These are phyloP conservation scores for Aureobasidium leucospermi DNA, from an alignment of 2,329 filamentous ascomycete species.

Conservation along the genomic window DNA sequence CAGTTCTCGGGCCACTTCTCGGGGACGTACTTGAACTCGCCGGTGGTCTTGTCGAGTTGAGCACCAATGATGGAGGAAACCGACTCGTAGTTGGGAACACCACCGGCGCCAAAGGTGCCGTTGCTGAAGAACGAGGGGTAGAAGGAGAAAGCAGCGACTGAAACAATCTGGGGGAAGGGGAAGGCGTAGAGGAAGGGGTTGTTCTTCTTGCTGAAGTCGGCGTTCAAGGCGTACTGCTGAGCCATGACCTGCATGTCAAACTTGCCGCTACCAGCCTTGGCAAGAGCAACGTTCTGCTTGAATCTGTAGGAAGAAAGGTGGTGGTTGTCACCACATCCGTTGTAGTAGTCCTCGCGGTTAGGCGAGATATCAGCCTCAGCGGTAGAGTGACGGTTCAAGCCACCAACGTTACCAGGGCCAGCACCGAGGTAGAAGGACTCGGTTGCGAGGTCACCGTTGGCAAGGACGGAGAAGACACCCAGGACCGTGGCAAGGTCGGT, in stretches of 20 bases:
- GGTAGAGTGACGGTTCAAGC: constrained; percentile 26
- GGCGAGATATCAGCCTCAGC: constrained; percentile 25
- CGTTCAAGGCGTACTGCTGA: constrained; percentile 18
- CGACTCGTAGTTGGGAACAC: constrained; percentile 29
- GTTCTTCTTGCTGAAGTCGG: constrained; percentile 19
- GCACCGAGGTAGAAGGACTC: constrained; percentile 24
- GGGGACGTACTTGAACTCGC: constrained; percentile 24
- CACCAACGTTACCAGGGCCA: constrained; percentile 20
- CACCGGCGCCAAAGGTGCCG: constrained; percentile 29
- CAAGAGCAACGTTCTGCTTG: constrained; percentile 25
- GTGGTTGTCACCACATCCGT: constrained; percentile 28
- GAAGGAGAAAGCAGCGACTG: constrained; percentile 24
- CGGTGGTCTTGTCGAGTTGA: constrained; percentile 20
- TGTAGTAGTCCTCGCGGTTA: constrained; percentile 30
- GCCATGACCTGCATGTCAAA: constrained; percentile 24
- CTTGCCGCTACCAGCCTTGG: constrained; percentile 18
- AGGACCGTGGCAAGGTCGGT: constrained; percentile 32
- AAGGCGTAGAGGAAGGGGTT: constrained; percentile 29
- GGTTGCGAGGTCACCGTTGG: constrained; percentile 23
- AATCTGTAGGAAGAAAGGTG: constrained; percentile 25
- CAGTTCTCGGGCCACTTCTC: constrained; percentile 24
- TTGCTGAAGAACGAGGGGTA: constrained; percentile 30
- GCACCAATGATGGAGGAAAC: constrained; percentile 25
- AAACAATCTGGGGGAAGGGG: constrained; percentile 27
- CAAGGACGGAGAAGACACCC: constrained; percentile 25